Evolutionary conservation across 2,329 filamentous ascomycete species (phyloP), one percentile per base, ranked within the genome.

Genomic region (Aspergillus fumigatus): DNA sequence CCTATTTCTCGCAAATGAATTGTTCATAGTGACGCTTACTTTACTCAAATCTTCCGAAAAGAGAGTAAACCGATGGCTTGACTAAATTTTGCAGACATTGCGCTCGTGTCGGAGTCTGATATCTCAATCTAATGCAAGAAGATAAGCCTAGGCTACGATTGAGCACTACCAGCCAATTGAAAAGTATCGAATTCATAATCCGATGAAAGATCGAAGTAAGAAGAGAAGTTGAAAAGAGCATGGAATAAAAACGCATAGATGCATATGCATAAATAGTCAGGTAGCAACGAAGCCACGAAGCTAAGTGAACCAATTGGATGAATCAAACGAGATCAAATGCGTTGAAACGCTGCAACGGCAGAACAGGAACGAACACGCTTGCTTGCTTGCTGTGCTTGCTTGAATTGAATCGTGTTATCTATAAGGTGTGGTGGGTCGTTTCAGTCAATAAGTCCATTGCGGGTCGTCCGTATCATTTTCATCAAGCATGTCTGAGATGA

Each of bases 171-270:
- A 49, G 52, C 50, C 26, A 50, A 51, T 45, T 38, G 2, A 17
- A 38, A 38, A 3, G 14, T 3, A 17, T 38, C 6, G 11, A 35
- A 38, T 38, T 38, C 55, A 54, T 59, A 56, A 47, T 51, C 45
- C 52, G 52, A 49, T 52, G 48, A 60, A 48, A 40, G 53, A 60
- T 60, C 48, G 54, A 60, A 52, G 38, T 59, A 41, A 55, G 25
- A 56, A 57, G 10, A 48, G 40, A 54, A 45, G 57, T 57, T 25
- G 25, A 52, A 58, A 47, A 50, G 43, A 32, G 49, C 35, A 55
- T n/a, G 21, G 27, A 48, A 26, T 26, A 25, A 40, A 55, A 49
- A 21, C 19, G 41, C 32, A 25, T 27, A 45, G 47, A 51, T 25
- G 53, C 21, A 23, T 23, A 45, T 45, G 41, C 19, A 50, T 38